Evolutionary conservation across 192 early-diverging fungal species (phyloP), one percentile per base, ranked within the genome.

Genomic region (Coemansia sp.): DNA sequence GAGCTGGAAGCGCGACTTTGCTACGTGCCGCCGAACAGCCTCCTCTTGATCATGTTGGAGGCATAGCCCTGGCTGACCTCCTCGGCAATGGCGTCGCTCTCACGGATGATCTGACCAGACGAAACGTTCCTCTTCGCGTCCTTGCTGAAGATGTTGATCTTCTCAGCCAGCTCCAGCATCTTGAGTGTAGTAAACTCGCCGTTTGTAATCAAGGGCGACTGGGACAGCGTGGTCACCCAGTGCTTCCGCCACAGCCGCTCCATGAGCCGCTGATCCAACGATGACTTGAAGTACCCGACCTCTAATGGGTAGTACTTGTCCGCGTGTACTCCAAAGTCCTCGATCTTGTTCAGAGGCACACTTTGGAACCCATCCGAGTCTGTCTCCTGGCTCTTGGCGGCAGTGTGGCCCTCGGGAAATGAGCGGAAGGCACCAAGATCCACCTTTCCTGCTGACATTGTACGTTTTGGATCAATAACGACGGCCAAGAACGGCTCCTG

Each of bases 391-490:
- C 35, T 36, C 38, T 53, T 50, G 11, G 41, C 37, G 11, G 58
- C 43, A 21, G 42, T 47, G 41, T 75, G 35, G 11, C 69, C 92
- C 74, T 91, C 89, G 31, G 95, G 97, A 53, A 92, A 97, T n/a
- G 97, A 96, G 47, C 97, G 85, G 84, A 99, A 99, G n/a, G 95
- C 95, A 11, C 97, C 97, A 50, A 99, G 89, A 61, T 98, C 95
- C 0, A 99, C 97, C 64, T 95, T 96, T 18, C 97, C 97, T 0
- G 97, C 93, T 2, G 93, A 91, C 65, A 95, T 94, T 16, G 97
- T 98, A 72, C 95, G 90, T 83, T 95, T 96, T 21, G 97, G 97
- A 78, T 99, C 97, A 72, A 96, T 94, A 6, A 99, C 97, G 4
- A 99, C 90, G 3, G 97, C 97, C 39, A 95, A 84, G 58, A 87